Conservation (phyloP, 2,329 filamentous ascomycete species). For the Myriosclerotinia scirpicola region DNA sequence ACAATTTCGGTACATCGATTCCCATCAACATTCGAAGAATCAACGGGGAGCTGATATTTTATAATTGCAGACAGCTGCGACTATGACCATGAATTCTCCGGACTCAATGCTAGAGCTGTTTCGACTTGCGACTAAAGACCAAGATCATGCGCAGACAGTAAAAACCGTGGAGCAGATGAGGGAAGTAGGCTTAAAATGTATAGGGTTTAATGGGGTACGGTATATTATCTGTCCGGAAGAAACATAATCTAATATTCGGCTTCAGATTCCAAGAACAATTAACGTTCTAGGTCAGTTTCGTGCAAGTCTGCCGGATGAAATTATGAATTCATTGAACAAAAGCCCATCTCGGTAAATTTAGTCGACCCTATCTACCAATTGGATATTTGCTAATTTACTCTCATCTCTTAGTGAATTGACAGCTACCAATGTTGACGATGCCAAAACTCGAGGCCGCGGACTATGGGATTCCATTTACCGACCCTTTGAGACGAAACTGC, state of each 20-base stretch:
- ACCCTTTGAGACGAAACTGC: constrained; percentile 71
- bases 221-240: not conserved
- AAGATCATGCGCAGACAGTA: constrained; percentile 33
- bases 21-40: not conserved
- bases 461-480: constrained; percentile 79
- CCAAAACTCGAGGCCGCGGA: constrained; percentile 57
- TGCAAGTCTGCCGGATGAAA: constrained; percentile 56
- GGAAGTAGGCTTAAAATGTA: constrained; percentile 74
- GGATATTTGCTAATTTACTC: not conserved
- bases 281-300: constrained; percentile 76
- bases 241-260: not conserved
- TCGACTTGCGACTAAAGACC: constrained; percentile 33
- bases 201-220: constrained; percentile 67
- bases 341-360: constrained; percentile 49
- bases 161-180: constrained; percentile 66
- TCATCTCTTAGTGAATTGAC: constrained; percentile 27
- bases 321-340: constrained; percentile 55
- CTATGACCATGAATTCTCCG: constrained; percentile 84
- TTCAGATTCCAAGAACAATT: constrained; percentile 72
- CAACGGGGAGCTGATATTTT: constrained; percentile 1
- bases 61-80: constrained; percentile 65
- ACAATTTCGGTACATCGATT: constrained; percentile 56
- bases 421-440: constrained; percentile 53
- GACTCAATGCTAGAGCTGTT: constrained; percentile 64
- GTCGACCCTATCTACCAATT: not conserved